Evolutionary conservation across 192 early-diverging fungal genomes (phyloP).

Genomic region (Dimargaris xerosporica): DNA sequence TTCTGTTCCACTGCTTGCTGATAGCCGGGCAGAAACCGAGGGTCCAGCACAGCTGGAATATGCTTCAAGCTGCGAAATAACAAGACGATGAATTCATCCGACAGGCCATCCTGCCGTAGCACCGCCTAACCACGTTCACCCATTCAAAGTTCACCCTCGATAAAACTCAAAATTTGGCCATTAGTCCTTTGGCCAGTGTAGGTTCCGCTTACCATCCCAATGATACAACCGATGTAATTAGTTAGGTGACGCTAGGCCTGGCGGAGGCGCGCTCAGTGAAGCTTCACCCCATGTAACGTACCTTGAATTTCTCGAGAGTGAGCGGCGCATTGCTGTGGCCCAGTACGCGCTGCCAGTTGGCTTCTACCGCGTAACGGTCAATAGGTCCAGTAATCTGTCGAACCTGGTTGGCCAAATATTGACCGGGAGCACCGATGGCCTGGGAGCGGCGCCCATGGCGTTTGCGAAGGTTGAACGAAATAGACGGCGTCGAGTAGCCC

Average conservation of each 20-base stretch:
- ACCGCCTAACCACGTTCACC: neutral
- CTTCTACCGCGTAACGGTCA: conserved; percentile 7
- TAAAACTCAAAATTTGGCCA: too few species aligned
- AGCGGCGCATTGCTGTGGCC: neutral
- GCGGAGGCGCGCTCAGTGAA: too few species aligned
- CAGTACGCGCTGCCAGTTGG: neutral
- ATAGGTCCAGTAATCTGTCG: conserved; percentile 5
- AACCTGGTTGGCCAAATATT: neutral
- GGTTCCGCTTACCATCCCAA: too few species aligned
- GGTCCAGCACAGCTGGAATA: conserved; percentile 6
- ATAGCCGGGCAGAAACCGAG: neutral
- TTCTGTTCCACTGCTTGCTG: neutral
- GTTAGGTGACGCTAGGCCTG: too few species aligned
- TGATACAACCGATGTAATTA: too few species aligned
- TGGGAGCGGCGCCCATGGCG: too few species aligned
- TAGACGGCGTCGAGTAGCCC: too few species aligned
- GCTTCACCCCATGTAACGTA: neutral
- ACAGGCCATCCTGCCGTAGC: conserved; percentile 4
- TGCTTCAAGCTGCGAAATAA: conserved; percentile 7
- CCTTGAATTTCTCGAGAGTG: neutral
- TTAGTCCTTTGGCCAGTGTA: too few species aligned
- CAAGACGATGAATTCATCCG: neutral
- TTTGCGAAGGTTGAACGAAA: too few species aligned
- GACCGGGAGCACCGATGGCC: too few species aligned
- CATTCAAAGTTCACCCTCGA: too few species aligned